Base-by-base conservation (phyloP, 140 eudicot species). In the Stevia rebaudiana region DNA sequence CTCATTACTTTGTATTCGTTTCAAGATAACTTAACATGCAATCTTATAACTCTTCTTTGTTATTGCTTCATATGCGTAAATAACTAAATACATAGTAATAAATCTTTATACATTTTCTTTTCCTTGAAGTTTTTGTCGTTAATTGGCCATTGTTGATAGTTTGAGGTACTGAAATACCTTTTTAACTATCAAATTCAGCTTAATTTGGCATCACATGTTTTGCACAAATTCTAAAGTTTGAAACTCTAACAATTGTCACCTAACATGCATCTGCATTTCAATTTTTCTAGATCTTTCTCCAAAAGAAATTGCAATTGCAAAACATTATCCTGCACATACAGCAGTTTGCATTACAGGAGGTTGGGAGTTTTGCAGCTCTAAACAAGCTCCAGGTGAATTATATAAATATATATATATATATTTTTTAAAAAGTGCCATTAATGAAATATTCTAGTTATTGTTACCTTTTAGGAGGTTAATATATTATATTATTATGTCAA, bases 271-370 rank as follows among this genome's bases (percentile, higher is more conserved):
- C n/a, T 23, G 54, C 17, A 16, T 47, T 31, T 22, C 31, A 46
- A 52, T 40, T 76, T 30, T 73, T 61, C 74, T 60, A 92, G 99
- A 92, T 80, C 95, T 92, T 44, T 78, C 95, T 42, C 81, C 80
- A 19, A 94, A 92, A 48, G 97, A 84, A 72, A 79, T 81, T 50
- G 77, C 88, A 58, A 59, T 81, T 25, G 89, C 97, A 43, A 88
- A 79, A 72, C 79, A 79, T 53, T 92, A 85, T 81, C 99, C 99
- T 60, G 74, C 95, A 25, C 95, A 88, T 25, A 73, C 99, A 28
- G 85, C 97, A 67, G 76, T 92, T 53, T 92, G 99, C 83, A 81
- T 92, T 71, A 79, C 89, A 71, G 86, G 75, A 58, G 99, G 99
- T 59, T 92, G 99, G 99, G 97, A 88, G 66, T 76, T 92, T 65